Conservation (phyloP, 768 basidiomycete species). For the Naematelia encephala region DNA sequence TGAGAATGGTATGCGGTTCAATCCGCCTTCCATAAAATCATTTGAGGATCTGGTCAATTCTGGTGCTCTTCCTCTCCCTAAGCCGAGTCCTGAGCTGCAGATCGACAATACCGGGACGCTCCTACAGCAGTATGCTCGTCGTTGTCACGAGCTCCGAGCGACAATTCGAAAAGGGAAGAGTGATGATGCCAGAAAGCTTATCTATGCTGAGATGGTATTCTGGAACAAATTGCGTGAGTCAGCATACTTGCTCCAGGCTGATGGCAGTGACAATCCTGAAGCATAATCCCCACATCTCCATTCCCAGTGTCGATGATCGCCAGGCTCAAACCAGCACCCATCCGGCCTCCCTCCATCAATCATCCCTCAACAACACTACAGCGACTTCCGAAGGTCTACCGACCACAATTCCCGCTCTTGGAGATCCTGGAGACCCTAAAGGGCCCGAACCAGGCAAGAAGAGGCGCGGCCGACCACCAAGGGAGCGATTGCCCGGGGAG, state of each 20-base stretch:
- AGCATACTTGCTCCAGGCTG: background rate
- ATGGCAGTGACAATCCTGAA: slow-evolving; percentile 22
- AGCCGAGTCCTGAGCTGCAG: background rate
- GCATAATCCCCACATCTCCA: slow-evolving; percentile 16
- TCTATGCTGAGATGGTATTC: slow-evolving; percentile 23
- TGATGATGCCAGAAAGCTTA: slow-evolving; percentile 5
- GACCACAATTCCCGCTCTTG: background rate
- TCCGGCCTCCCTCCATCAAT: background rate
- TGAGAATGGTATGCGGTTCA: background rate
- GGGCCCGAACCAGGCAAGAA: background rate
- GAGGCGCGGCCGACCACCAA: slow-evolving; percentile 12
- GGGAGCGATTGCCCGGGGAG: background rate
- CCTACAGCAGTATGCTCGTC: slow-evolving; percentile 16
- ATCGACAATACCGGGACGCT: background rate
- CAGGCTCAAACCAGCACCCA: slow-evolving; percentile 1
- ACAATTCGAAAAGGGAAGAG: slow-evolving; percentile 3
- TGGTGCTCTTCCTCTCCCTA: slow-evolving; percentile 21
- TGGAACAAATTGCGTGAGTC: slow-evolving; percentile 33
- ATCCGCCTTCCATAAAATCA: background rate
- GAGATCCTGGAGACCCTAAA: background rate
- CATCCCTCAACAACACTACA: background rate
- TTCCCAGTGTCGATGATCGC: slow-evolving; percentile 16
- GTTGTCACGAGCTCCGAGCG: slow-evolving; percentile 28
- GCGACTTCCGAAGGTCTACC: background rate
- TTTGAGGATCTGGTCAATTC: slow-evolving; percentile 28